Evolutionary conservation across 352 stramenopile genomes (phyloP), one percentile per base, ranked within the genome.

Genomic region (Phytophthora uliginosa): DNA sequence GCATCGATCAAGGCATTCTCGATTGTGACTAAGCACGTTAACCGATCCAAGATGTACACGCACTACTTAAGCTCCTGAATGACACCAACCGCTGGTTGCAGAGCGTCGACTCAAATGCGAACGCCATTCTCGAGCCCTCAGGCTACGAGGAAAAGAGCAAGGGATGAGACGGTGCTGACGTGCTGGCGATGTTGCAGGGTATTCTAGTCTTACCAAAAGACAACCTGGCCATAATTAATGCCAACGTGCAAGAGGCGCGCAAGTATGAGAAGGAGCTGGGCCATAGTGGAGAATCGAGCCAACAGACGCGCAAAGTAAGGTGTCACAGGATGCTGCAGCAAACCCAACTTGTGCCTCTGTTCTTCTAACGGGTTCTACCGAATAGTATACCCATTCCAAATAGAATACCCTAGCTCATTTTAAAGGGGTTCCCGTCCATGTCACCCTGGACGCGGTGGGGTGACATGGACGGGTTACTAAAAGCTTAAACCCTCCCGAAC

Each of bases 131-230:
- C 17, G 71, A 83, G 26, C 71, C 83, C 15, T 86, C 86, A 0
- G 85, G 85, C 8, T 92, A 89, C 58, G 83, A 94, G 71, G 83
- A 92, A 55, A 85, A 93, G 54, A 94, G 85, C 58, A 87, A 91
- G 20, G 85, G 91, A 2, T 95, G 86, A 84, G 72, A 77, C 18
- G 88, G 88, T 4, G 55, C 65, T 0, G 85, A 95, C 33, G 86
- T 83, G 7, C 55, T 95, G 28, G 88, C 88, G 3, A 93, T 95
- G 82, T 95, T 36, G 80, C 78, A 6, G 84, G 94, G 66, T 95
- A 84, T 60, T 82, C 79, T 0, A 75, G 79, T 2, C 68, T 94
- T 33, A 89, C 80, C 3, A n/a, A 73, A 77, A 36, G 80, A 89
- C 1, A 89, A 78, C 20, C 78, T 92, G 9, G 53, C 22, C 7